A percentile compares a stretch with the other conserved stretches of the same genome.
phyloP scores from a whole-genome alignment of 2,329 filamentous ascomycete genomes.

The Coniochaeta hoffmannii region DNA sequence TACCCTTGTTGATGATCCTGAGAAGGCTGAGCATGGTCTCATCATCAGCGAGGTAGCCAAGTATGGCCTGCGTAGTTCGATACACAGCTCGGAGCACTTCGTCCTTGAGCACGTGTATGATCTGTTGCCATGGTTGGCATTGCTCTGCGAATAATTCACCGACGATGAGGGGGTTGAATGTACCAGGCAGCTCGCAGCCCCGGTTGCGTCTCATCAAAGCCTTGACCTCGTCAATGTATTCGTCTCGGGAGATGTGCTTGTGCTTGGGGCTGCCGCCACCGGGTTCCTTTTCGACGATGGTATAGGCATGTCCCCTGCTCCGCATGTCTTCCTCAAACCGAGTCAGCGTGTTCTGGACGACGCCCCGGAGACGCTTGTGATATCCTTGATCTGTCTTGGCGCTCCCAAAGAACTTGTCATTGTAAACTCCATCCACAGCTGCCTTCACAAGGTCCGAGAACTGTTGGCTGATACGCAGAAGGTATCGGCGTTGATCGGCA shows the following conservation, averaged over 20 bases:
- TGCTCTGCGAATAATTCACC: conserved; percentile 24
- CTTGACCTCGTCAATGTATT: conserved; percentile 17
- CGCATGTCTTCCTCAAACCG: conserved; percentile 38
- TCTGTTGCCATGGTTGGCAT: conserved; percentile 20
- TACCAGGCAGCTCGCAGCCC: conserved; percentile 27
- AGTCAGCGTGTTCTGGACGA: conserved; percentile 41
- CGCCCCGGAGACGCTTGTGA: conserved; percentile 41
- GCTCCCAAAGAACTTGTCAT: conserved; percentile 13
- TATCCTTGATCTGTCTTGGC: conserved; percentile 20
- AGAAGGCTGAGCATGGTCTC: conserved; percentile 15
- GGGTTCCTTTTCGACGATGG: conserved; percentile 14
- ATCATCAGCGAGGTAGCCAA: conserved; percentile 14
- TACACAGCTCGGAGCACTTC: conserved; percentile 14
- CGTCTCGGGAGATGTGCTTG: background rate
- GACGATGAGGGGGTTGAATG: conserved; percentile 26
- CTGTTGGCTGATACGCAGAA: conserved; percentile 17
- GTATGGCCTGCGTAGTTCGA: conserved; percentile 8
- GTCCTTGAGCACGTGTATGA: conserved; percentile 11
- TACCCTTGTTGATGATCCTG: conserved; percentile 12
- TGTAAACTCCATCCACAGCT: conserved; percentile 21
- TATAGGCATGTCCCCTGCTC: conserved; percentile 29
- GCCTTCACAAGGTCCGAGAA: conserved; percentile 17
- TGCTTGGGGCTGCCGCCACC: background rate
- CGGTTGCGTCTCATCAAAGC: conserved; percentile 17
- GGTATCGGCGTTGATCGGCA: conserved; percentile 21